Conservation (phyloP, 2,329 filamentous ascomycete species). For the Trichoderma semiorbis region DNA sequence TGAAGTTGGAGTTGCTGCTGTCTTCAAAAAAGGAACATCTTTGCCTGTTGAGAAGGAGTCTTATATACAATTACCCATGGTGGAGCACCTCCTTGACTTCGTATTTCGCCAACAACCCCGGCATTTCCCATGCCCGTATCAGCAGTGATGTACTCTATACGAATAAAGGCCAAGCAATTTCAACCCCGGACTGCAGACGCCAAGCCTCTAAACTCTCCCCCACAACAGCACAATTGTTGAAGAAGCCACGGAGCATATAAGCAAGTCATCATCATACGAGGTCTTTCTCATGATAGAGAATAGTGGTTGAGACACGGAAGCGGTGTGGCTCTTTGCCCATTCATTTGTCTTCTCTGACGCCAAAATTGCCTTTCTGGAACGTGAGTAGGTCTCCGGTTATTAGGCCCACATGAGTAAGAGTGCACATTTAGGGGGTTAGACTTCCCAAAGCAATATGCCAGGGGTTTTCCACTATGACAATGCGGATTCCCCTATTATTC, state of each 20-base stretch:
- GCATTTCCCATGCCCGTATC: neutral
- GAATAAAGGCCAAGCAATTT: neutral
- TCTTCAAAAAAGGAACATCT: neutral
- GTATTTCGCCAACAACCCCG: neutral
- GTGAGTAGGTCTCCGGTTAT: neutral
- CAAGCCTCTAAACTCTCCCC: neutral
- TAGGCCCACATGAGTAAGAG: neutral
- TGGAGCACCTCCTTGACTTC: neutral
- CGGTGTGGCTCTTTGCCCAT: neutral
- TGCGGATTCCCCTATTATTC: neutral
- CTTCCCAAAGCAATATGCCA: neutral
- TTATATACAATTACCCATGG: neutral
- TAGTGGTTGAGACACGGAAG: neutral
- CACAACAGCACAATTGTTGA: neutral
- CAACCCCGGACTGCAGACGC: neutral
- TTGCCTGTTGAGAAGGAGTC: neutral
- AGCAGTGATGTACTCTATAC: neutral
- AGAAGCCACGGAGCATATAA: neutral
- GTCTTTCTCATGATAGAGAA: neutral
- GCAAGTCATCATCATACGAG: neutral
- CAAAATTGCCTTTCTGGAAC: neutral
- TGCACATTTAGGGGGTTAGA: neutral
- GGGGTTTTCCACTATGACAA: neutral
- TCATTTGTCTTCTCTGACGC: neutral
- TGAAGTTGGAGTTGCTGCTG: neutral